Base-by-base conservation (phyloP, 345 rosid species). In the Populus ilicifolia region DNA sequence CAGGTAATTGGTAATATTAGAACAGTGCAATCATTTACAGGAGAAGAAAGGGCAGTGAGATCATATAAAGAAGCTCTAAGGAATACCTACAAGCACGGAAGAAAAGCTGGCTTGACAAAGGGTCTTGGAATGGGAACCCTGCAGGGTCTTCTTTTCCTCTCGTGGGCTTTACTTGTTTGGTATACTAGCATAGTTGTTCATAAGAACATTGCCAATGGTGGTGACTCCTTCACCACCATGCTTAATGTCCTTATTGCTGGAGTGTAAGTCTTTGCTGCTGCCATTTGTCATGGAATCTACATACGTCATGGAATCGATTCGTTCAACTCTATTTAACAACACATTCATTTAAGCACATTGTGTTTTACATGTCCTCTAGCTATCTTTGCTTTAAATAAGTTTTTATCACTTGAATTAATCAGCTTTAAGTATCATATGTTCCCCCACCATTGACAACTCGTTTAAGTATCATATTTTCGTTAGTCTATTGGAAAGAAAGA, bases 161-260 rank as follows among this genome's bases (percentile, higher is more conserved):
- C 99, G 5, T 95, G 99, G 99, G 82, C 99, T 1, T 80, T 95
- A 82, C 98, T 93, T 35, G 96, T 95, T 75, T 95, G 99, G 99
- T 95, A 84, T 81, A 89, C 94, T 33, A 90, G 99, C 85, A 73
- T 92, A 1, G 84, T 93, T 69, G 99, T 95, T 63, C 99, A 95
- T 66, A 93, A 95, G 75, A 29, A 72, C 1, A 95, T 95, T 16
- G 90, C 97, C 30, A 78, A 93, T 78, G 99, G 98, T 8, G 99
- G 97, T 21, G 89, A 90, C 71, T 89, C 99, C 39, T 95, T 95
- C 88, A 95, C 99, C 18, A 95, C 99, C 74, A 95, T 95, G 99
- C 98, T 95, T 72, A 95, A 93, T 74, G 99, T 93, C 52, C 98
- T 93, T 73, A 92, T 93, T 61, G 84, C 98, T 3, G 98, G 99